These are phyloP conservation scores for Tetramitus jugosus DNA, from an alignment of 208 protist genomes.

Conservation along the genomic window DNA sequence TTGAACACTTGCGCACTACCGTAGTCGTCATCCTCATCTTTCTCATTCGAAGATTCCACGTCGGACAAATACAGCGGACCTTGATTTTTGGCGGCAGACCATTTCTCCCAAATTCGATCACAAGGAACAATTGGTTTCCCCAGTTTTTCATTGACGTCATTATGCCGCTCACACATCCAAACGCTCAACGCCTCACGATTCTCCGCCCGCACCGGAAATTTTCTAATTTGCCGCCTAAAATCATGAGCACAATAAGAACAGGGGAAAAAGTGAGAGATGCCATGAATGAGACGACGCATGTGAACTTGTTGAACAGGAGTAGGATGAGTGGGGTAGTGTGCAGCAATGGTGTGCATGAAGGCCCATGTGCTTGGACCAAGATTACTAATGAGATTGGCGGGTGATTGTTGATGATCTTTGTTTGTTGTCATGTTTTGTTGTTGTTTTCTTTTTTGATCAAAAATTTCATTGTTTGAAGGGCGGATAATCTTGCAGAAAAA, in stretches of 20 bases:
- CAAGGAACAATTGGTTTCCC: constrained; percentile 6
- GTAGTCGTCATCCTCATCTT: neutral
- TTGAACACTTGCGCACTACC: too few species aligned
- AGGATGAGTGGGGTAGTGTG: neutral
- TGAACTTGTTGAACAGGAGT: neutral
- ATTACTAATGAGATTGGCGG: neutral
- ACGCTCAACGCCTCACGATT: constrained; percentile 1
- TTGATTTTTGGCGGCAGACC: neutral
- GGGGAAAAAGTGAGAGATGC: constrained; percentile 14
- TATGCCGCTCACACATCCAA: constrained; percentile 12
- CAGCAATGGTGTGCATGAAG: constrained; percentile 4
- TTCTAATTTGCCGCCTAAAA: neutral
- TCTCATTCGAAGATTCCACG: neutral
- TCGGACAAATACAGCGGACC: neutral
- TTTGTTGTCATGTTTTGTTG: too few species aligned
- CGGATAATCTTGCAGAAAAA: too few species aligned
- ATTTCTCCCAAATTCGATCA: neutral
- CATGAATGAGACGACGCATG: neutral
- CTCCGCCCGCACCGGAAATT: neutral
- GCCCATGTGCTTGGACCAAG: constrained; percentile 8
- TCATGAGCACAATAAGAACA: constrained; percentile 14
- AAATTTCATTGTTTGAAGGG: too few species aligned
- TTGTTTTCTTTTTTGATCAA: too few species aligned
- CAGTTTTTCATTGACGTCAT: constrained; percentile 15
- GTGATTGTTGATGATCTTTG: too few species aligned